Evolutionary conservation across 2,329 filamentous ascomycete genomes (phyloP), one percentile per base, ranked within the genome.

Genomic region (Exophiala calicioides): DNA sequence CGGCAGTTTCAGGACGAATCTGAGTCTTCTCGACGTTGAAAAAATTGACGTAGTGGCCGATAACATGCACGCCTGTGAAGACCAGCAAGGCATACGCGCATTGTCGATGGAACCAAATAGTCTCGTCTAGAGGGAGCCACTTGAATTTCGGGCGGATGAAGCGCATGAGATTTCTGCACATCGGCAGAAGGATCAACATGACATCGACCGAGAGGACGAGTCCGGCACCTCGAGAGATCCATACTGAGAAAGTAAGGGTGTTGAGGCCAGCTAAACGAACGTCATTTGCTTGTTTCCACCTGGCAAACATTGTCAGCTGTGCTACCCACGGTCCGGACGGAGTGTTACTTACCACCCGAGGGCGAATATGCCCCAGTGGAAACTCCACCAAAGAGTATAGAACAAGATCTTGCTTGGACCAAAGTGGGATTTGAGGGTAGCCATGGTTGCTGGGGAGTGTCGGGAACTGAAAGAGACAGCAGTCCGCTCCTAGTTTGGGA

Each of bases 41-140:
- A 73, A 98, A 98, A 74, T 98, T 98, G 75, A 97, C 88, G 62
- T 98, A 98, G 70, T 98, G 93, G 39, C 82, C 82, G 10, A 77
- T 64, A 1, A 84, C 85, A 67, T 98, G 93, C 20, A 88, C 68
- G 38, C 83, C 78, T 20, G 85, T 87, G 68, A 90, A 98, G 44
- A 95, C 64, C 3, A 97, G 76, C 72, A 97, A 75, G 1, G 89
- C 77, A 65, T 98, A 98, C 13, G 93, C 91, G 32, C 95, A 80
- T 68, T 98, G 93, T 56, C 91, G 80, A 73, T 98, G 93, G 69
- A 98, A 94, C 90, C 90, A 98, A 57, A 90, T 79, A 50, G 90
- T 94, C 72, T 98, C 93, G 62, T 98, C 93, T n/a, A 98, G 78
- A 4, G 93, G 93, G 9, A 97, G 66, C 74, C 86, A 95, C 67